Base-by-base conservation (phyloP, 2,329 filamentous ascomycete species). In the Aureobasidium sp. region DNA sequence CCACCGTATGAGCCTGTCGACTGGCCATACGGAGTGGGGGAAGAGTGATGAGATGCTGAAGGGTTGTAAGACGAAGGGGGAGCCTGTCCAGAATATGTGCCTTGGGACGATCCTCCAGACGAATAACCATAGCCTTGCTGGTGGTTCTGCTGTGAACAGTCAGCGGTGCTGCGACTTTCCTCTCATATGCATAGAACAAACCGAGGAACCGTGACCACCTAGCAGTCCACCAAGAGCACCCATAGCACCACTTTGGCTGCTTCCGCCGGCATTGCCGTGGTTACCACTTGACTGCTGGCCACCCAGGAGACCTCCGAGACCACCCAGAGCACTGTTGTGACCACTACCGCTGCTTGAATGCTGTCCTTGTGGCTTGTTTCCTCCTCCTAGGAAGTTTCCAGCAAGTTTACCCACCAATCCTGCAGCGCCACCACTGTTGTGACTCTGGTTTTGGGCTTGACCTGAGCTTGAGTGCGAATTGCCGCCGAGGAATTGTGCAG, bases 81-180 rank as follows among this genome's bases (percentile, higher is more conserved):
- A 39, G 72, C 73, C 29, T 70, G 67, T 27, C 73, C 74, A 27
- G 67, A 68, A 63, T 76, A 76, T 52, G 71, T 71, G 27, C 72
- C 71, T 36, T 67, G 67, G 15, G 65, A 66, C 20, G 44, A 48
- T 17, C 65, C 66, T 44, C 68, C 71, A 44, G 69, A 70, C 15
- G 71, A 71, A 63, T 76, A 76, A 20, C 73, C 74, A 61, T 75
- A 75, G 42, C 61, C 60, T 31, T 65, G 66, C 57, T 67, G 53
- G 42, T 63, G 61, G 12, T 55, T 62, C 56, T 64, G 63, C 45
- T 61, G 41, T 29, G 36, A 42, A 31, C 1, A 22, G 36, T 60
- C 39, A 51, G 58, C 51, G 29, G 29, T 31, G 37, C 31, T 37
- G 3, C 3, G 29, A 12, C 17, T 45, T 27, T 9, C 4, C 5